phyloP scores from a whole-genome alignment of 768 basidiomycete species.

The Phallus indusiatus region DNA sequence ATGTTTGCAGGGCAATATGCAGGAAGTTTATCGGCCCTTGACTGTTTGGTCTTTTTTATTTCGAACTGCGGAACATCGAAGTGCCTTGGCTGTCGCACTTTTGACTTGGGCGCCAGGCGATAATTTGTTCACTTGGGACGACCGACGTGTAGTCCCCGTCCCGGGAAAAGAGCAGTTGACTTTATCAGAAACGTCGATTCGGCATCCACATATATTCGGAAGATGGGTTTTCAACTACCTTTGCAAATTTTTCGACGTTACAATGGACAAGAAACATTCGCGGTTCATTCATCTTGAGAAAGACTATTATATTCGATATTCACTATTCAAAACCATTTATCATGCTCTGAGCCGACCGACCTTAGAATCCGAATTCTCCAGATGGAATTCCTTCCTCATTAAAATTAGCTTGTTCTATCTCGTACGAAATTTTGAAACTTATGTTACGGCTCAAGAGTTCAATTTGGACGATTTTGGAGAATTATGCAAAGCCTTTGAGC shows the following conservation, averaged over 20 bases:
- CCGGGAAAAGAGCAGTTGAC: not conserved
- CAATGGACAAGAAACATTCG: not conserved
- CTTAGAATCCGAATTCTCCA: not conserved
- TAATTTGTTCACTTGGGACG: not conserved
- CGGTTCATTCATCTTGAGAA: not conserved
- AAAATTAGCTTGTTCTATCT: not conserved
- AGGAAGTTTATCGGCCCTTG: not conserved
- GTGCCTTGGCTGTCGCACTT: not conserved
- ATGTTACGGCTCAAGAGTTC: not conserved
- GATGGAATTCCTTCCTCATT: not conserved
- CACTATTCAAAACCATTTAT: not conserved
- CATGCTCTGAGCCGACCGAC: not conserved
- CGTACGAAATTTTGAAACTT: not conserved
- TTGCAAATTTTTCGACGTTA: not conserved
- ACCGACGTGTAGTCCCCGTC: not conserved
- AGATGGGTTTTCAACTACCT: not conserved
- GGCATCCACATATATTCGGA: not conserved
- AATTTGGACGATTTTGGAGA: not conserved
- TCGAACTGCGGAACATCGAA: not conserved
- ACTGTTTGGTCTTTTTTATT: not conserved
- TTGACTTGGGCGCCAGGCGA: not conserved
- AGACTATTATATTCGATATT: not conserved
- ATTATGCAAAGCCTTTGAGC: not conserved
- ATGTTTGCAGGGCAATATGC: not conserved
- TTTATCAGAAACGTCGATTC: not conserved